phyloP scores from a whole-genome alignment of 140 eudicot species.

The Ambrosia hybrid region DNA sequence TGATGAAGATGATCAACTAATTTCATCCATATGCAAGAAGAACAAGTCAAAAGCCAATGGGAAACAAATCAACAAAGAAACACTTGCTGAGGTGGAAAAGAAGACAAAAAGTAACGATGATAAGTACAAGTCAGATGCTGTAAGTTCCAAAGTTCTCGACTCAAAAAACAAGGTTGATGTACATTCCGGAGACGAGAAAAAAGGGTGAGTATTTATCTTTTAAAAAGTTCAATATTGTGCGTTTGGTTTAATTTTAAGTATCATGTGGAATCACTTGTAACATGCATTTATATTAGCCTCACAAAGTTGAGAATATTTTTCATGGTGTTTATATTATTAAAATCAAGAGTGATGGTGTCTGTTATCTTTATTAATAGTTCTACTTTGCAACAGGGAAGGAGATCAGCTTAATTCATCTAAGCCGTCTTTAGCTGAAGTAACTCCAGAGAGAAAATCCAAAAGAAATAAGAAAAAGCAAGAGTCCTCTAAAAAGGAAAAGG shows the following conservation, averaged over 20 bases:
- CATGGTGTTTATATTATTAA: not conserved
- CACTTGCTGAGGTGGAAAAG: slow-evolving; percentile 16
- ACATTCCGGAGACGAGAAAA: slow-evolving; percentile 14
- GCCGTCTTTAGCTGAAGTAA: slow-evolving; percentile 24
- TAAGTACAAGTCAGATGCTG: slow-evolving; percentile 18
- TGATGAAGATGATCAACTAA: slow-evolving; percentile 41
- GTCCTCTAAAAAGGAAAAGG: slow-evolving; percentile 22
- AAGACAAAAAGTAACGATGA: slow-evolving; percentile 23
- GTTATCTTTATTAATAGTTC: not conserved
- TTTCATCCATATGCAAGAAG: slow-evolving; percentile 39
- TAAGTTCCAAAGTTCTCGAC: slow-evolving; percentile 13
- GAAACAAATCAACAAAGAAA: slow-evolving; percentile 19
- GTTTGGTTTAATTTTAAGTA: slow-evolving; percentile 6
- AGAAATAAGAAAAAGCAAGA: slow-evolving; percentile 36
- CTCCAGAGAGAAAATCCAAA: slow-evolving; percentile 28
- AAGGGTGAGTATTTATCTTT: slow-evolving; percentile 29
- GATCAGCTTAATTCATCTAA: slow-evolving; percentile 5
- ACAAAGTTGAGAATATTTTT: not conserved
- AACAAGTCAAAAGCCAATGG: slow-evolving; percentile 14
- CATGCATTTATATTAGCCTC: not conserved
- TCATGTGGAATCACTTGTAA: slow-evolving; percentile 1
- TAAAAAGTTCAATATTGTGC: not conserved
- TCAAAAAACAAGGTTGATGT: slow-evolving; percentile 15
- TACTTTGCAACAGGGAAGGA: slow-evolving; percentile 25
- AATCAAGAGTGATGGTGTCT: not conserved